Percentiles rank a stretch among this genome's conserved stretches.
Conservation (phyloP, 192 early-diverging fungal species). For the Coemansia sp. region DNA sequence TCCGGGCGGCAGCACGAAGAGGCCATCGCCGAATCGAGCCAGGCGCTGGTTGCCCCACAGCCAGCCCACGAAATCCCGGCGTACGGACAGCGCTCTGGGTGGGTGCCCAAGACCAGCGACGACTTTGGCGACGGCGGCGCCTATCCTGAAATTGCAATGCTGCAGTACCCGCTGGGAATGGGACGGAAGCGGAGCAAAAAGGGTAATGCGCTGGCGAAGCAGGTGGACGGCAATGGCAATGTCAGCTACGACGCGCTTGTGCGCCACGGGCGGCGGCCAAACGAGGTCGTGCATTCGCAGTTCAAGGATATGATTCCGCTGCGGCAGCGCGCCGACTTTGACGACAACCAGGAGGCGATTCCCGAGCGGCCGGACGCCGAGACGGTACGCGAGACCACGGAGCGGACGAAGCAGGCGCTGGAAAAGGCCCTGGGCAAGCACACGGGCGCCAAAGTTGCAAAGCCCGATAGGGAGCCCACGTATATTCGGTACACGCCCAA, state of each 20-base stretch:
- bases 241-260: constrained; percentile 87
- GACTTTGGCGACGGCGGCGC: constrained; percentile 98
- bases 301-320: constrained; percentile 77
- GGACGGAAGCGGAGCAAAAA: constrained; percentile 60
- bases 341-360: constrained; percentile 60
- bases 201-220: constrained; percentile 68
- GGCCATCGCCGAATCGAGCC: not conserved
- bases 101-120: constrained; percentile 68
- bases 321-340: constrained; percentile 62
- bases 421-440: constrained; percentile 82
- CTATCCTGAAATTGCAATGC: constrained; percentile 87
- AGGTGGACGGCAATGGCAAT: constrained; percentile 87
- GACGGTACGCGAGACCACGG: constrained; percentile 71
- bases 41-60: not conserved
- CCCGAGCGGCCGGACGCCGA: constrained; percentile 77
- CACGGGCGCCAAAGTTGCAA: constrained; percentile 50
- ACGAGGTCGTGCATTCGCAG: constrained; percentile 75
- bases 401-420: constrained; percentile 84
- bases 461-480: constrained; percentile 65
- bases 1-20: not conserved
- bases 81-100: constrained; percentile 76
- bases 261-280: constrained; percentile 65
- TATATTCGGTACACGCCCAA: constrained; percentile 91
- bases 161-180: constrained; percentile 95
- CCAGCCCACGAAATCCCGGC: constrained; percentile 52